These are phyloP conservation scores for Aureobasidium leucospermi DNA, from an alignment of 2,329 filamentous ascomycete species.

Conservation along the genomic window DNA sequence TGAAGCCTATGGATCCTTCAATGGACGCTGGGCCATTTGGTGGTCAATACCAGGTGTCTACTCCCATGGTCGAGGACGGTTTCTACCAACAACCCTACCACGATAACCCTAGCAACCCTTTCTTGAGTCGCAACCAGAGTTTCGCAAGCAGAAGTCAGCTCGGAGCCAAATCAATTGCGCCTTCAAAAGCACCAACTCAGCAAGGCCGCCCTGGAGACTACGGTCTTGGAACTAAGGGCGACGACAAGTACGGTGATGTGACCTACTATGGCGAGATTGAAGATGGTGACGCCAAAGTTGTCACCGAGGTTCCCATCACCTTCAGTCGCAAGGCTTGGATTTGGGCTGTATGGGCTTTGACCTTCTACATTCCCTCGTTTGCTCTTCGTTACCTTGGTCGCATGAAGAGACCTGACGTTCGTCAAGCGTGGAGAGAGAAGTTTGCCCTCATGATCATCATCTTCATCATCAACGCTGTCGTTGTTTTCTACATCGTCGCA, in stretches of 20 bases:
- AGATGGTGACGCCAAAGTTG: constrained; percentile 65
- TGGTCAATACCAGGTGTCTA: constrained; percentile 62
- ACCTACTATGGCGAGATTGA: constrained; percentile 69
- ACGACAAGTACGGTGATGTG: constrained; percentile 63
- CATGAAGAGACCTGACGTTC: constrained; percentile 95
- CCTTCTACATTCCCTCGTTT: constrained; percentile 91
- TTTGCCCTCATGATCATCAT: constrained; percentile 76
- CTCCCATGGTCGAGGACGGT: constrained; percentile 43
- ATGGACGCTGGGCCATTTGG: constrained; percentile 57
- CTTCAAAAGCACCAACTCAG: constrained; percentile 51
- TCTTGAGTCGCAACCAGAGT: constrained; percentile 43
- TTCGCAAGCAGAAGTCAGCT: constrained; percentile 38
- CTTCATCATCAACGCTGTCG: constrained; percentile 65
- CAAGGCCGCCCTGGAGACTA: constrained; percentile 67
- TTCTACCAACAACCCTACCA: constrained; percentile 55
- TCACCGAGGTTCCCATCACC: constrained; percentile 62
- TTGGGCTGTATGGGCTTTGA: constrained; percentile 72
- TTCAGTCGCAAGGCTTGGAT: constrained; percentile 69
- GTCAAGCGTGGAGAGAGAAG: constrained; percentile 97
- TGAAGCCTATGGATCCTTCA: constrained; percentile 58
- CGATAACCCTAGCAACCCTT: constrained; percentile 43
- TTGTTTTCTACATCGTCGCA: constrained; percentile 87
- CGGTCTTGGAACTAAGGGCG: constrained; percentile 79
- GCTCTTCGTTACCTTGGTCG: constrained; percentile 72
- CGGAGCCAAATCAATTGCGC: constrained; percentile 39